Base-by-base conservation (phyloP, 2,329 filamentous ascomycete genomes). In the Amauroascus verrucosus region DNA sequence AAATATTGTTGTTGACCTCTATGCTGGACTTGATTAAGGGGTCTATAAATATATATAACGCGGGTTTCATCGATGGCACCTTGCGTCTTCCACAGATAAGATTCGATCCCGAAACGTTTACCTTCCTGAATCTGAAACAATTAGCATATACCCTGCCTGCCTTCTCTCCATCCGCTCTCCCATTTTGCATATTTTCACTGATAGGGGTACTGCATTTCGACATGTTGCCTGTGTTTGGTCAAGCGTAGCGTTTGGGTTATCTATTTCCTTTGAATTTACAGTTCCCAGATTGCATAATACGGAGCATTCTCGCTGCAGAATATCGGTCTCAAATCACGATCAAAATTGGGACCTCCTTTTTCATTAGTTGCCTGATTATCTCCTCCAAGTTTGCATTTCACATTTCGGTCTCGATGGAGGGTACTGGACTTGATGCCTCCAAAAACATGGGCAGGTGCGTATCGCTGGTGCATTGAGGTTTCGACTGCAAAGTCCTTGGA, bases 1-100 rank as follows among this genome's bases (percentile, higher is more conserved):
- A 62, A 97, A 97, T 69, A 97, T 98, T 58, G 79, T 96, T 28
- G 93, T 97, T 32, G 93, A 97, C 69, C 67, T 97, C 60, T 94
- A 94, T 64, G 89, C 86, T 54, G 78, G 78, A 52, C 72, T 80
- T 40, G 77, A 83, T 59, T 81, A 71, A 24, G n/a, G 16, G 28
- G 7, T 8, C 37, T 8, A 24, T 18, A 18, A 52, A 24, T 24
- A 3, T 24, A 35, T 45, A n/a, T 45, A 45, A 51, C 40, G 9
- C 18, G 18, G 18, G 49, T 37, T 14, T 33, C 5, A 24, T n/a
- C 11, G 14, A 33, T 7, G 4, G 18, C 8, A 37, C 24, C 6
- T 37, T 5, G 16, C 4, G 18, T 11, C 16, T 37, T n/a, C 20
- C 3, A 32, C 4, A 26, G 20, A 22, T 5, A 24, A 47, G 14